A percentile compares a stretch with the other conserved stretches of the same genome.
These are phyloP conservation scores for Fusarium albosuccineum DNA, from an alignment of 2,329 filamentous ascomycete genomes.

Conservation along the genomic window DNA sequence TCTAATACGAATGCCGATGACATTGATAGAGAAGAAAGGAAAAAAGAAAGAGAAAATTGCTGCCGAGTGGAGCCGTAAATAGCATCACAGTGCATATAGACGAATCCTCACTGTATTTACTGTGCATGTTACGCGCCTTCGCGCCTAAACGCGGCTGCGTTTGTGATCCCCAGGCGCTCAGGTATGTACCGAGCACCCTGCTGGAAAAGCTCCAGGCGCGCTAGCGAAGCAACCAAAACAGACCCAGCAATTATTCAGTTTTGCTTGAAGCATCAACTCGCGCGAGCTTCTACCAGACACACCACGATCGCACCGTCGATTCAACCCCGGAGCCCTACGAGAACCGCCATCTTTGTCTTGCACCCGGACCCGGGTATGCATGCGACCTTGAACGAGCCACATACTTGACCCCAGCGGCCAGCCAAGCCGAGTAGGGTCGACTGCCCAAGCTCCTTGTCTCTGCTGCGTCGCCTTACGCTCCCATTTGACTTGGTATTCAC, in stretches of 20 bases:
- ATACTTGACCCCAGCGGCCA: constrained; percentile 44
- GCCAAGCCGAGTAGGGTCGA: constrained; percentile 46
- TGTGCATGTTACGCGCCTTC: constrained; percentile 27
- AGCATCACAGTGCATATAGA: constrained; percentile 34
- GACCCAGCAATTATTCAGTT: constrained; percentile 40
- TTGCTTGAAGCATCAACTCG: constrained; percentile 36
- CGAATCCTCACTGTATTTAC: constrained; percentile 6
- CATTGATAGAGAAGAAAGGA: constrained; percentile 71
- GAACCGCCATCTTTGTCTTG: constrained; percentile 18
- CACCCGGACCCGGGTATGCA: constrained; percentile 38
- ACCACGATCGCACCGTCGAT: constrained; percentile 20
- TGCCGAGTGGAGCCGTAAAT: constrained; percentile 43
- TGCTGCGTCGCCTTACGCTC: not conserved
- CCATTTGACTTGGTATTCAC: constrained; percentile 7
- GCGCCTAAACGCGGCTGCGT: constrained; percentile 29
- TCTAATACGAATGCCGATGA: constrained; percentile 97
- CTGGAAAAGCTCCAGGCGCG: constrained; percentile 35
- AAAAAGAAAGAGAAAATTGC: constrained; percentile 46
- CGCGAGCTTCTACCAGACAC: constrained; percentile 25
- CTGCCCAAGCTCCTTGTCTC: constrained; percentile 23
- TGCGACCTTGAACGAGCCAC: constrained; percentile 38
- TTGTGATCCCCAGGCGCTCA: constrained; percentile 13
- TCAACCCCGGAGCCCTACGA: constrained; percentile 10
- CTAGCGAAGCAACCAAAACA: constrained; percentile 45
- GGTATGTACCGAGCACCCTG: constrained; percentile 36